phyloP scores from a whole-genome alignment of 108 stramenopile genomes.

The Parietichytrium sp. region DNA sequence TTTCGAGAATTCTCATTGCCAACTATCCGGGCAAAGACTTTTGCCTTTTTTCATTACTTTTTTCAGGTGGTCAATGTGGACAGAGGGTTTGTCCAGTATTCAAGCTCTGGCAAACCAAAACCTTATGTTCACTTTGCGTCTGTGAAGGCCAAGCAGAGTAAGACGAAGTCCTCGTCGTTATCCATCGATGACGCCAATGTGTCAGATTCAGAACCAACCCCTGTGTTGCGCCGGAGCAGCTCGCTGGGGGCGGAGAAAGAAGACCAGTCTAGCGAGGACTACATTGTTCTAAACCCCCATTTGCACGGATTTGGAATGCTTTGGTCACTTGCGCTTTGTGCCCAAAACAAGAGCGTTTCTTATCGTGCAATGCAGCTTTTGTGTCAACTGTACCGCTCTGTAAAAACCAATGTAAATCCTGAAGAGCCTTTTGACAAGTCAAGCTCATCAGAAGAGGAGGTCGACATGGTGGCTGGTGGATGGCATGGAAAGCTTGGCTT shows the following conservation, averaged over 20 bases:
- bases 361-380: background rate
- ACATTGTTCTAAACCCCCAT: background rate
- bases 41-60: conserved; percentile 25
- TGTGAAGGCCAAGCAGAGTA: too few relatives aligned
- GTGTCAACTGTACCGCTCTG: background rate
- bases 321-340: conserved; percentile 6
- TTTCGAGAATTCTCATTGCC: background rate
- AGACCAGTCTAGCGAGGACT: too few relatives aligned
- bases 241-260: too few relatives aligned
- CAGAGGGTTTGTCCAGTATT: background rate
- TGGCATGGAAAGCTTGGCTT: background rate
- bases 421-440: background rate
- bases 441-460: background rate
- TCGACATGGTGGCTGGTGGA: background rate
- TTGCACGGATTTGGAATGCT: conserved; percentile 14
- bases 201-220: too few relatives aligned
- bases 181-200: too few relatives aligned
- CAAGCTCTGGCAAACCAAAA: background rate
- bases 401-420: background rate
- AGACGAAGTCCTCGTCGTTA: too few relatives aligned
- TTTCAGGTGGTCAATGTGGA: conserved; percentile 14
- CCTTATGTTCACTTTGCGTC: too few relatives aligned
- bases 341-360: background rate
- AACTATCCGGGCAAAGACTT: background rate
- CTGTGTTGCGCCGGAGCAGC: too few relatives aligned